Base-by-base conservation (phyloP, 2,329 filamentous ascomycete genomes). In the Aspergillus terreus region DNA sequence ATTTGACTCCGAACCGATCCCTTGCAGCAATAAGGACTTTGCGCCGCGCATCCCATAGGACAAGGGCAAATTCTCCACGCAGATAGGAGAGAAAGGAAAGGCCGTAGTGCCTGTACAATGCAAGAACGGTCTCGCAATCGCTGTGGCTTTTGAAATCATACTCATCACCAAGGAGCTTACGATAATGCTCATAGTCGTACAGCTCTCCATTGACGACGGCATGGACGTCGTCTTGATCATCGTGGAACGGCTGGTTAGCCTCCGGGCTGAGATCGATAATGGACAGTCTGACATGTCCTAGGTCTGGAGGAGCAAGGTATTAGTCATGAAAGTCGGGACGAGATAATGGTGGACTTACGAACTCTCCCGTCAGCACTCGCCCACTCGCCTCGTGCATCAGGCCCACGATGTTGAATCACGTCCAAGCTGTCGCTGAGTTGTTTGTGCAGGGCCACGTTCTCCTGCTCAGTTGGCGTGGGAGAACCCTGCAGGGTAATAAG, bases 121-220 rank as follows among this genome's bases (percentile, higher is more conserved):
- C 79, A 33, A 82, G 58, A 6, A 81, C 72, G 7, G 82, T 69
- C 58, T 83, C 80, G 30, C 74, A 76, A 57, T 82, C 80, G 44
- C 72, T 75, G 23, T 67, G 59, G 32, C 77, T 70, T 23, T 65
- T 62, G 65, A 82, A 82, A 2, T 58, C 44, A 61, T 79, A 79
- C 46, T 67, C 67, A 2, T 69, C 52, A 1, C 60, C 51, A 14
- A 76, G 62, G 6, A 71, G 58, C 5, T 57, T 58, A 17, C 77
- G 71, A 12, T 80, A 69, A 9, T 63, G 58, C 44, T 81, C 76
- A 52, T 76, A 71, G 58, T 80, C 78, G 60, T 84, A 84, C 12
- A 84, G 71, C 62, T 83, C 81, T 21, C 81, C 81, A 51, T 82
- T 83, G 21, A 83, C 78, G 14, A 83, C 74, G 2, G 79, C 79